These are phyloP conservation scores for Dendrothele bispora DNA, from an alignment of 768 basidiomycete species.

Conservation along the genomic window DNA sequence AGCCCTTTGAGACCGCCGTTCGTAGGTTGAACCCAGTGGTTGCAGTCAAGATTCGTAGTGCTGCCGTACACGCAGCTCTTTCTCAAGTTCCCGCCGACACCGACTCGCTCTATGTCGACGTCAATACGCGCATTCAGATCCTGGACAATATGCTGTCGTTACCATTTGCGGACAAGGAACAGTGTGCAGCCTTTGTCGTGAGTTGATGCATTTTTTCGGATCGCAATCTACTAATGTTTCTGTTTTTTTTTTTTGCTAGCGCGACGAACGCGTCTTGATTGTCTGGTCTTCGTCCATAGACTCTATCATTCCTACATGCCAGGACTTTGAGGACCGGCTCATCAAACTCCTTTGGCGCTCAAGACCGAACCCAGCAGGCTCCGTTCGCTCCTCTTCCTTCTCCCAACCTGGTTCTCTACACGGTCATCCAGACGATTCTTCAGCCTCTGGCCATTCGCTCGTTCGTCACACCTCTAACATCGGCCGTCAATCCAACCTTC, in stretches of 20 bases:
- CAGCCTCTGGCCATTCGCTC: slow-evolving; percentile 37
- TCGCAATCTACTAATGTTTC: neutral
- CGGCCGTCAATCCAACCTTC: slow-evolving; percentile 6
- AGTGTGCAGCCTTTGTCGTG: slow-evolving; percentile 86
- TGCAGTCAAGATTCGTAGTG: slow-evolving; percentile 54
- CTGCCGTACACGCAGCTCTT: slow-evolving; percentile 54
- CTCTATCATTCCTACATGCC: slow-evolving; percentile 69
- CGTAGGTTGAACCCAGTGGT: slow-evolving; percentile 56
- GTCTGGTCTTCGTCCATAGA: slow-evolving; percentile 85
- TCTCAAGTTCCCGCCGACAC: slow-evolving; percentile 44
- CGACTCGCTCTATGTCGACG: slow-evolving; percentile 47
- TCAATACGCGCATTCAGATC: slow-evolving; percentile 63
- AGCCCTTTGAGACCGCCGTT: slow-evolving; percentile 57
- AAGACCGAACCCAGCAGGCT: slow-evolving; percentile 39
- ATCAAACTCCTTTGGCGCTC: slow-evolving; percentile 80
- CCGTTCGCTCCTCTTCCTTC: slow-evolving; percentile 33
- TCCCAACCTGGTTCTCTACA: slow-evolving; percentile 21
- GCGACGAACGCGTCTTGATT: slow-evolving; percentile 81
- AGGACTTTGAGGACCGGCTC: slow-evolving; percentile 74
- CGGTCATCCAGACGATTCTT: slow-evolving; percentile 26
- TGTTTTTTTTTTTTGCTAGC: slow-evolving; percentile 37
- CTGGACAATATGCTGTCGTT: slow-evolving; percentile 50
- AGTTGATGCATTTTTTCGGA: slow-evolving; percentile 22
- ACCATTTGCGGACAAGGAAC: slow-evolving; percentile 61
- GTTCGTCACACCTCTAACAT: slow-evolving; percentile 41